These are phyloP conservation scores for Candida silvicultrix DNA, from an alignment of 805 yeast species.

Conservation along the genomic window DNA sequence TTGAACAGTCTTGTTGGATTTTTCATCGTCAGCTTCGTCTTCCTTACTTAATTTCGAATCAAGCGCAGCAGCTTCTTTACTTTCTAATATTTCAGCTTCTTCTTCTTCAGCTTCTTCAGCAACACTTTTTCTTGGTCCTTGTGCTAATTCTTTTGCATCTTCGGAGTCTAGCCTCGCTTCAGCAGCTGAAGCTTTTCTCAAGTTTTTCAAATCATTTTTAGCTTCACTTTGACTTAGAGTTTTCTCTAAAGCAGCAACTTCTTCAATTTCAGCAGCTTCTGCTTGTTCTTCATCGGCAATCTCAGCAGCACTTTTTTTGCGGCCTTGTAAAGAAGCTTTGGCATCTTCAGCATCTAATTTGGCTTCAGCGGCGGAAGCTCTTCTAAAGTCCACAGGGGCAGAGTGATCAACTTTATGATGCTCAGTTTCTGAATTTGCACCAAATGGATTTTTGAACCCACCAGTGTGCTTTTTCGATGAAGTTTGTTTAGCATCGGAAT, in stretches of 20 bases:
- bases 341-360: background rate
- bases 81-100: background rate
- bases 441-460: background rate
- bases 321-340: background rate
- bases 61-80: background rate
- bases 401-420: background rate
- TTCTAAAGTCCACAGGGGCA: background rate
- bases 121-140: background rate
- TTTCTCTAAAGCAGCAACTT: conserved; percentile 1
- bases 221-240: background rate
- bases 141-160: background rate
- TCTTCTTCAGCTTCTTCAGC: background rate
- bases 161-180: background rate
- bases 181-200: background rate
- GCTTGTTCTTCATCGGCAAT: background rate
- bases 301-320: background rate
- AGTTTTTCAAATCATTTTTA: background rate
- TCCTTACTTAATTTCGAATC: background rate
- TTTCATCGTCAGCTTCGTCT: background rate
- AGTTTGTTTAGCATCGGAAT: background rate
- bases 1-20: background rate
- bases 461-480: background rate
- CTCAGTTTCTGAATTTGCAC: background rate
- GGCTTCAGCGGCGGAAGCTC: background rate
- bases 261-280: conserved; percentile 7